Evolutionary conservation across 192 early-diverging fungal species (phyloP).

Genomic region (Haplosporangium gracile): DNA sequence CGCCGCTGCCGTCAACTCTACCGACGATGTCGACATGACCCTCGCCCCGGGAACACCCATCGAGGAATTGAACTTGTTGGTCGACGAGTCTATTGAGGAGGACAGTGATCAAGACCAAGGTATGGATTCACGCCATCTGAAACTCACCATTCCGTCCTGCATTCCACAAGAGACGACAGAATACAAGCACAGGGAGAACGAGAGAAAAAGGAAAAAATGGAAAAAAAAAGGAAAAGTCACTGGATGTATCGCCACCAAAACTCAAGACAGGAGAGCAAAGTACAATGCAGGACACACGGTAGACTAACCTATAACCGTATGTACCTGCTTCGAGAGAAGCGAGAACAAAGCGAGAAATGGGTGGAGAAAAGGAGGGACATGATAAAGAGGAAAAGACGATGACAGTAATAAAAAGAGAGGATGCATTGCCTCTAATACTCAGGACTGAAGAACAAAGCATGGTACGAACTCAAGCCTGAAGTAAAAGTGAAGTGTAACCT

Average conservation of each 20-base stretch:
- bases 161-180: neutral
- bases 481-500: no score
- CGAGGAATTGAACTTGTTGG: neutral
- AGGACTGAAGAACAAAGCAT: no score
- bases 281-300: neutral
- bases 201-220: neutral
- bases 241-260: neutral
- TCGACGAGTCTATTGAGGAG: neutral
- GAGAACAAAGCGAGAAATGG: neutral
- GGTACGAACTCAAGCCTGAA: no score
- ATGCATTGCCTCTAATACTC: no score
- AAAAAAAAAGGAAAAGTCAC: neutral
- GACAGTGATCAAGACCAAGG: constrained; percentile 16
- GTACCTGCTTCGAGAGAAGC: no score
- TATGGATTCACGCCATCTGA: neutral
- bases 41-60: neutral
- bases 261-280: neutral
- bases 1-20: neutral
- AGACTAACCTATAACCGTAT: no score
- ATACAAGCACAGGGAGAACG: neutral
- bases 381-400: no score
- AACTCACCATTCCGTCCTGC: neutral
- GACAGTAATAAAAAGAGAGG: no score
- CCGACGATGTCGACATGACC: neutral
- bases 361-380: no score